These are phyloP conservation scores for Sordaria brevicollis DNA, from an alignment of 495 filamentous ascomycete genomes.

Conservation along the genomic window DNA sequence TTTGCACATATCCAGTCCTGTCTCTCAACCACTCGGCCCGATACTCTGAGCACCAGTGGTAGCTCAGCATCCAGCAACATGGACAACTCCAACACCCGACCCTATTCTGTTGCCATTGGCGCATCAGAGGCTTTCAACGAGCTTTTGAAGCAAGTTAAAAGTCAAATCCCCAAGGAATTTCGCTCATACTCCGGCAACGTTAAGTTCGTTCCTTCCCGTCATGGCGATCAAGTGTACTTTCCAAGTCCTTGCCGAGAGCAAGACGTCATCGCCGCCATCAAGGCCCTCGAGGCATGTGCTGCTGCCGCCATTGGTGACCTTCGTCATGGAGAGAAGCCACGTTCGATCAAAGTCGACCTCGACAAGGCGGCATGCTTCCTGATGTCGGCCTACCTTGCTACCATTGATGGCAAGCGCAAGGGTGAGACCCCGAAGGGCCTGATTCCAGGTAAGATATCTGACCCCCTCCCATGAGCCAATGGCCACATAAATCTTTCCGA, in stretches of 20 bases:
- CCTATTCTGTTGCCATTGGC: conserved; percentile 18
- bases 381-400: conserved; percentile 63
- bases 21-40: neutral
- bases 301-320: conserved; percentile 54
- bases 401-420: conserved; percentile 60
- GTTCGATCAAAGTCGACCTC: conserved; percentile 47
- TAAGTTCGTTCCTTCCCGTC: conserved; percentile 19
- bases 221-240: conserved; percentile 30
- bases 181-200: conserved; percentile 15
- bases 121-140: conserved; percentile 16
- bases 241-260: conserved; percentile 65
- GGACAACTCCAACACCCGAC: neutral
- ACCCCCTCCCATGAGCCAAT: neutral
- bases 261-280: conserved; percentile 55
- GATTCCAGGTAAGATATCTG: conserved; percentile 47
- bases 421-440: conserved; percentile 45
- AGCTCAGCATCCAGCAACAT: neutral
- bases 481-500: neutral
- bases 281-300: conserved; percentile 59
- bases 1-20: neutral
- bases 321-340: conserved; percentile 27
- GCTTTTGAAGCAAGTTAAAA: conserved; percentile 13
- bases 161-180: conserved; percentile 23
- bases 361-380: conserved; percentile 57
- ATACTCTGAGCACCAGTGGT: neutral